Percentiles rank a stretch among this genome's conserved stretches.
phyloP scores from a whole-genome alignment of 2,329 filamentous ascomycete species.

The Xylariales sp. region DNA sequence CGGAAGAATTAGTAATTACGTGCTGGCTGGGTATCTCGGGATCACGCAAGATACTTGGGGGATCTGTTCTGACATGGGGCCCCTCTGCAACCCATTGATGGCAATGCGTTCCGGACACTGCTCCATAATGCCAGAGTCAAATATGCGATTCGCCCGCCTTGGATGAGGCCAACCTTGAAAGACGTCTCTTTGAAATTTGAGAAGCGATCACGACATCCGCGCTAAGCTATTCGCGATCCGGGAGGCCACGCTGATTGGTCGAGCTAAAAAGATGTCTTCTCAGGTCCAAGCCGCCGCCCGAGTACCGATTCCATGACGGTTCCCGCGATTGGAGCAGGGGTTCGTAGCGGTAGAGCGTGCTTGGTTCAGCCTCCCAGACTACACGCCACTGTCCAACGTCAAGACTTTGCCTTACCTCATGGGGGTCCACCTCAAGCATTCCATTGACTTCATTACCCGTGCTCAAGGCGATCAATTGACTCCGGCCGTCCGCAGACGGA shows the following conservation, averaged over 20 bases:
- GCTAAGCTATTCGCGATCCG: conserved; percentile 24
- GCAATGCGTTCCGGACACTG: background rate
- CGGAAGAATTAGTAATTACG: conserved; percentile 8
- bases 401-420: background rate
- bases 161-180: conserved; percentile 16
- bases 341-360: background rate
- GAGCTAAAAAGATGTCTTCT: background rate
- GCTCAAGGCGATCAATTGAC: background rate
- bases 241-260: conserved; percentile 24
- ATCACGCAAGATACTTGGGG: conserved; percentile 2
- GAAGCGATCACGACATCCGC: conserved; percentile 33
- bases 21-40: conserved; percentile 3
- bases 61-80: background rate
- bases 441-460: background rate
- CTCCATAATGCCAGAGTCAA: background rate
- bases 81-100: background rate
- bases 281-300: conserved; percentile 5
- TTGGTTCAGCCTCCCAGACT: no score
- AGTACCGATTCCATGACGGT: conserved; percentile 7
- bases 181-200: conserved; percentile 19
- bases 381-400: conserved; percentile 1
- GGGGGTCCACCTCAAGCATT: background rate
- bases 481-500: background rate
- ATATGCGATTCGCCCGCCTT: conserved; percentile 2
- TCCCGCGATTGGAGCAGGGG: conserved; percentile 5